phyloP scores from a whole-genome alignment of 2,329 filamentous ascomycete species.

The Alternaria arborescens region DNA sequence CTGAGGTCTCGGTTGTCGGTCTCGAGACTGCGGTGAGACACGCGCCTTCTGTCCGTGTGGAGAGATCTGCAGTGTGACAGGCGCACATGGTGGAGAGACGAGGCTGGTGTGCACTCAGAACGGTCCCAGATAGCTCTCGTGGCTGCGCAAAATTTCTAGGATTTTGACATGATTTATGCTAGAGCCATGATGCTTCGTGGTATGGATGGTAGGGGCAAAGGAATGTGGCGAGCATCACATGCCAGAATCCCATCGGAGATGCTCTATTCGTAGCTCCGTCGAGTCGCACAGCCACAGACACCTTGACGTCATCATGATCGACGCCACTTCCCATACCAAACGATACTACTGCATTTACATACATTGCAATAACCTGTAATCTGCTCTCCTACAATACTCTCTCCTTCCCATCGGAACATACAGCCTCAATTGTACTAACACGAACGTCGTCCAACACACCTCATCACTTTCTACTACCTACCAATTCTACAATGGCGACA shows the following conservation, averaged over 20 bases:
- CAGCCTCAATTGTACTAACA: neutral
- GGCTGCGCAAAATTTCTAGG: neutral
- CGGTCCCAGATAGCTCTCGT: neutral
- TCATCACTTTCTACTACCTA: neutral
- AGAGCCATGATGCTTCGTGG: neutral
- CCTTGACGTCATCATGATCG: slow-evolving; percentile 11
- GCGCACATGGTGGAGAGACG: slow-evolving; percentile 23
- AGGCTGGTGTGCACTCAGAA: slow-evolving; percentile 8
- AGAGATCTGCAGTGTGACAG: slow-evolving; percentile 25
- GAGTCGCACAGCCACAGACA: slow-evolving; percentile 5
- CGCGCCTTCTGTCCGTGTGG: slow-evolving; percentile 10
- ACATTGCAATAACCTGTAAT: neutral
- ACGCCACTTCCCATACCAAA: slow-evolving; percentile 2
- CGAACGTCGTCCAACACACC: neutral
- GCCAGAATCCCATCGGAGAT: slow-evolving; percentile 2
- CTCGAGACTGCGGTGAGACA: slow-evolving; percentile 18
- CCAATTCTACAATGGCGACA: slow-evolving; percentile 28
- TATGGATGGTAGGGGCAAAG: neutral
- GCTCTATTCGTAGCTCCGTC: neutral
- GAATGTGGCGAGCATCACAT: slow-evolving; percentile 11
- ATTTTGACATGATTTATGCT: neutral
- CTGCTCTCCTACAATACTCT: neutral
- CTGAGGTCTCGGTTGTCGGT: slow-evolving; percentile 15
- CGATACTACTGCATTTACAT: neutral
- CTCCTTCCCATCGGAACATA: neutral